Base-by-base conservation (phyloP, 805 yeast species). In the Diddensiella transvaalensis region DNA sequence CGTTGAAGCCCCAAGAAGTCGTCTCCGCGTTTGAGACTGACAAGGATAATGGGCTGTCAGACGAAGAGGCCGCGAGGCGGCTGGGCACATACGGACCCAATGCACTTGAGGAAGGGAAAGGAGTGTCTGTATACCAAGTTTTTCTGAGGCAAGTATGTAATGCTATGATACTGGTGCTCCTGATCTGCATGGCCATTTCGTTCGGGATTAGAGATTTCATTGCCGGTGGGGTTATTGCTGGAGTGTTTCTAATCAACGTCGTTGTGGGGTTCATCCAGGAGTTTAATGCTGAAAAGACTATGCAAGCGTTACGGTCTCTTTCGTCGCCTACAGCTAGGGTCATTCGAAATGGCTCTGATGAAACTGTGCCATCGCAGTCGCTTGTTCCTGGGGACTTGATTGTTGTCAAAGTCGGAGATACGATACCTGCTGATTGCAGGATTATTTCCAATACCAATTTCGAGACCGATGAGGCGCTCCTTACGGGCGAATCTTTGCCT, bases 211-310 rank as follows among this genome's bases (percentile, higher is more conserved):
- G 73, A 49, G 91, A 85, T 63, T 85, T 87, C 84, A 85, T 85
- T 54, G 80, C 87, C 5, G 93, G 89, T 42, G 93, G 91, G 47
- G 91, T 85, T 29, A 82, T 85, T 61, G 80, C 78, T 1, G 82
- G 77, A 41, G 90, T 85, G 21, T 78, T 85, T 24, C 62, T 64
- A 26, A 71, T 85, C 48, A 85, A 85, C 60, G 79, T 85, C 32
- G 65, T 67, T 23, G 82, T 85, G 49, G 93, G 93, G 3, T 76
- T 81, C 47, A 65, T 76, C 54, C 93, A 85, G 64, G 91, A 85
- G 61, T 74, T 71, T 60, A 80, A 78, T 54, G 91, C 93, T 1
- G 89, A 85, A 54, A 77, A 82, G 60, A 85, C 91, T 1, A 85
- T 85, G 87, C 85, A 82, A 33, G 81, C 89, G 0, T 73, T 85